Conservation (phyloP, 192 early-diverging fungal genomes). For the Mortierella hygrophila region DNA sequence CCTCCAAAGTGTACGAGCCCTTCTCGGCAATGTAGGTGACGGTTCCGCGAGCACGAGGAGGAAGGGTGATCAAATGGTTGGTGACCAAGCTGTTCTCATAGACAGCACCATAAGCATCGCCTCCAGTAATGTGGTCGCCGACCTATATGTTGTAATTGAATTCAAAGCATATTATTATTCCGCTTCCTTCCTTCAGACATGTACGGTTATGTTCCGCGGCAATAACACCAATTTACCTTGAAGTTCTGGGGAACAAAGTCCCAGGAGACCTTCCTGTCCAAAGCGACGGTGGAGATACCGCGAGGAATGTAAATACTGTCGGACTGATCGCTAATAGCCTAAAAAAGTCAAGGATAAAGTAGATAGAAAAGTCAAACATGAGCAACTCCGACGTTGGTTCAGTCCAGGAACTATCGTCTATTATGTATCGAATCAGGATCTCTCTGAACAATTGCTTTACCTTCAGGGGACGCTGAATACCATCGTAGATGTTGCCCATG, state of each 20-base stretch:
- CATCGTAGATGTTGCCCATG: conserved; percentile 97
- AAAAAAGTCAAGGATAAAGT: neutral
- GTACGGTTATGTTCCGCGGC: neutral
- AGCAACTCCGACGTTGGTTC: neutral
- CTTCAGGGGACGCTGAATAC: conserved; percentile 98
- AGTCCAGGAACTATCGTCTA: neutral
- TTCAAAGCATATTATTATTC: neutral
- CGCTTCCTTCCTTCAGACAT: neutral
- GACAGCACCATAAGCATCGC: conserved; percentile 95
- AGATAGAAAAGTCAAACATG: neutral
- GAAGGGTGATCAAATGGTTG: conserved; percentile 93
- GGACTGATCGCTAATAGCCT: conserved; percentile 93
- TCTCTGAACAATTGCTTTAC: conserved; percentile 49
- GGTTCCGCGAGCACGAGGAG: conserved; percentile 94
- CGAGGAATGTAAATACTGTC: conserved; percentile 99
- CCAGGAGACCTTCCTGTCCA: conserved; percentile 92
- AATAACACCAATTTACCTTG: conserved; percentile 66
- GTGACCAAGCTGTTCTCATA: conserved; percentile 96
- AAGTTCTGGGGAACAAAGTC: conserved; percentile 95
- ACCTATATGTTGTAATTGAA: conserved; percentile 58
- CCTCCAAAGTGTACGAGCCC: conserved; percentile 92
- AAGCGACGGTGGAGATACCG: conserved; percentile 97
- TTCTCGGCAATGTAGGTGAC: conserved; percentile 95
- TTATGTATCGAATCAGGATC: neutral
- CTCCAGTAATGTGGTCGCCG: conserved; percentile 98